Base-by-base conservation (phyloP, 2,329 filamentous ascomycete species). In the Didymella glomerata region DNA sequence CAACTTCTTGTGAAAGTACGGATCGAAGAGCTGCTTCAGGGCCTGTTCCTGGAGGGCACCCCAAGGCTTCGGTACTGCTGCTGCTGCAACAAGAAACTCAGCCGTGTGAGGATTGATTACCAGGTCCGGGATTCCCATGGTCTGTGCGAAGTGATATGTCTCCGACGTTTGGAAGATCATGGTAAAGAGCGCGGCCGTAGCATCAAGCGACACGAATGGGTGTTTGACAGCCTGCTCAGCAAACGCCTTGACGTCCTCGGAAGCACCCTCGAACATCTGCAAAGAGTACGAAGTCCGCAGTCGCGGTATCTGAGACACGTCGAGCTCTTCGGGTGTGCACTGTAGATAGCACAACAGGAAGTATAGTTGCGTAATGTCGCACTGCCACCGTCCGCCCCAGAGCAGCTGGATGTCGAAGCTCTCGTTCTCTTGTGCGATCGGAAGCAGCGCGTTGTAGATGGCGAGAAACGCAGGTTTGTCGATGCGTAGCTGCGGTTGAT, bases 311-410 rank as follows among this genome's bases (percentile, higher is more conserved):
- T 90, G 90, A 13, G 88, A 90, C 3, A 92, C 90, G 74, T 98
- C 93, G 25, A 97, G 84, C 69, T 93, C 86, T 27, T 91, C 86
- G 0, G 89, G 85, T 13, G 85, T 86, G 56, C 93, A 85, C 4
- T 90, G 91, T 22, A 94, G 84, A 74, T 94, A 97, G 18, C 93
- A 93, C 63, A 90, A 90, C 53, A 98, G 86, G 74, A 98, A 97
- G n/a, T 93, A 96, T 34, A 99, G 81, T 65, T 98, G 94, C 0
- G 95, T 92, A 62, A 96, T 88, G 14, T 90, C 86, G 66, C 96
- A 87, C 62, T 89, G 87, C 94, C 96, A 99, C 62, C 86, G 70
- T 8, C 93, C 93, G 58, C 93, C 93, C 93, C 95, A 98, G 22
- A 99, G 82, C 38, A 84, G 85, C 75, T 97, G 93, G 44, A 99